phyloP scores from a whole-genome alignment of 768 basidiomycete genomes.

The Suillus cothurnatus region DNA sequence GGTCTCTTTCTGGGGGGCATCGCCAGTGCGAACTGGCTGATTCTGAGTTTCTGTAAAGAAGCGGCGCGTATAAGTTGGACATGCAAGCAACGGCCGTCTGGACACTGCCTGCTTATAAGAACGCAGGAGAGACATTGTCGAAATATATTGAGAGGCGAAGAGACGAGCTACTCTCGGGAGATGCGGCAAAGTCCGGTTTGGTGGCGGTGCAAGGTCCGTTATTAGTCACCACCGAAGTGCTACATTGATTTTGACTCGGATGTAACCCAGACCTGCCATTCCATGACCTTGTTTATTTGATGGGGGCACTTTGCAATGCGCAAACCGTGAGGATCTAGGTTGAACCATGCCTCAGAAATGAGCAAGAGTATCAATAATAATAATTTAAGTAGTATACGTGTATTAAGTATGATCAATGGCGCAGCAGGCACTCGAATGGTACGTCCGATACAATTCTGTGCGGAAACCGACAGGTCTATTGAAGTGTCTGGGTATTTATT shows the following conservation, averaged over 20 bases:
- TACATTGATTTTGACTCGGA: no score
- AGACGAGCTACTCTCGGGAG: not conserved
- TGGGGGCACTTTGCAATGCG: not conserved
- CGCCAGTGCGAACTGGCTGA: conserved; percentile 25
- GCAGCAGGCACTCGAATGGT: not conserved
- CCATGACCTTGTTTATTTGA: not conserved
- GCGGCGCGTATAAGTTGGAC: conserved; percentile 19
- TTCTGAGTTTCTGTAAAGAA: conserved; percentile 21
- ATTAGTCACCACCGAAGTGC: no score
- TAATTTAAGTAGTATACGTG: not conserved
- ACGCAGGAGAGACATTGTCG: conserved; percentile 60
- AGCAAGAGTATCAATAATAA: no score
- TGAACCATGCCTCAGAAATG: not conserved
- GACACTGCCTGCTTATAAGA: conserved; percentile 37
- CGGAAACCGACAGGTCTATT: not conserved
- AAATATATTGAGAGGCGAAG: not conserved
- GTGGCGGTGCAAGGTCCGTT: conserved; percentile 7
- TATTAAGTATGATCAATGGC: not conserved
- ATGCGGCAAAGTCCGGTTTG: conserved; percentile 1
- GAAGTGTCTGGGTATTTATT: not conserved
- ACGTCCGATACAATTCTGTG: not conserved
- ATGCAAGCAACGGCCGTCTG: conserved; percentile 21
- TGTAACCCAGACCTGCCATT: not conserved
- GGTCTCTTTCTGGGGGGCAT: conserved; percentile 24
- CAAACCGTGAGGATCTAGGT: not conserved